Base-by-base conservation (phyloP, 129 eudicot species). In the Glebionis coronaria region DNA sequence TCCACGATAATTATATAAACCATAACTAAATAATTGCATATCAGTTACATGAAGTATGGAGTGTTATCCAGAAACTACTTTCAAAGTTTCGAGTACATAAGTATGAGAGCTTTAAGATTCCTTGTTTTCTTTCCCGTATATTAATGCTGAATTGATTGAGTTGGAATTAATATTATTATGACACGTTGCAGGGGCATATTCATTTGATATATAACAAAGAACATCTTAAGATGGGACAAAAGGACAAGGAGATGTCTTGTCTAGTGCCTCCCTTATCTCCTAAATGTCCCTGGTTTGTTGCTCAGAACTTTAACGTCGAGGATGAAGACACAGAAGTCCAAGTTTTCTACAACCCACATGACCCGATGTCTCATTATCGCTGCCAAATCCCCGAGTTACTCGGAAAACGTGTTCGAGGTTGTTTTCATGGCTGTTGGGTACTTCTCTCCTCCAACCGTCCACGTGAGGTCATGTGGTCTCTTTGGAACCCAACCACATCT, bases 321-420 rank as follows among this genome's bases (percentile, higher is more conserved):
- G 55, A 49, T 4, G 19, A 49, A 8, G 55, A n/a, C 16, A 7
- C 42, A 35, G 9, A 35, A 35, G 55, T 6, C 16, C 16, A 12
- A 12, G 12, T 12, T 49, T 49, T 49, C 55, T 49, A 14, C 55
- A 49, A 49, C 55, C 18, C 4, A 49, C 55, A 49, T 49, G 55
- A 49, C 18, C 55, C 20, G 12, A 49, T 49, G 55, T 14, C 55
- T 49, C 8, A 49, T 49, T 4, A 49, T 49, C 20, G 55, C 55
- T 49, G 19, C 55, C 55, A 49, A 49, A 49, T 49, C 55, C 55
- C 55, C 9, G 55, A 49, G 55, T 49, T 49, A 49, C 55, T 49
- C 55, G 55, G 55, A 49, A 49, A 49, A 49, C 6, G 55, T 49
- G n/a, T 49, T 20, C 55, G 16, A 49, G 55, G 55, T n/a, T 49